These are phyloP conservation scores for Wallacemonas sp. DNA, from an alignment of 208 protist genomes.

Conservation along the genomic window DNA sequence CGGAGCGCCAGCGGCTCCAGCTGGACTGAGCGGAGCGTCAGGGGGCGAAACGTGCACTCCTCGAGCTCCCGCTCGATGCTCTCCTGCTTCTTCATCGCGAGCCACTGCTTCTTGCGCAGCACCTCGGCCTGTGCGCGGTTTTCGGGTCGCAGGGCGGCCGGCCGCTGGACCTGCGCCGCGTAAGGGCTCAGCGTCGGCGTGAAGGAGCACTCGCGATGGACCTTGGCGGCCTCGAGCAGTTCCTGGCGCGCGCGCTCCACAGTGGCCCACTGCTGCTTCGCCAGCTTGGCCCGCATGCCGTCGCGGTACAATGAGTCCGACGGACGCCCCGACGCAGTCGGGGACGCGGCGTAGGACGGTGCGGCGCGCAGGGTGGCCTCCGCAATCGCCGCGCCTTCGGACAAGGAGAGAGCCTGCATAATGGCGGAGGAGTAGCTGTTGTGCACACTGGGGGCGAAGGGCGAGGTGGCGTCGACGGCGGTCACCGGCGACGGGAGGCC, in stretches of 20 bases:
- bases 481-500: slow-evolving; percentile 13
- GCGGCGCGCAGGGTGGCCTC: neutral
- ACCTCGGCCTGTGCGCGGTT: slow-evolving; percentile 69
- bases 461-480: slow-evolving; percentile 8
- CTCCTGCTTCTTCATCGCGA: slow-evolving; percentile 55
- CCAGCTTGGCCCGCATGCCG: slow-evolving; percentile 69
- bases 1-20: slow-evolving; percentile 37
- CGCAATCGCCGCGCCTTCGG: slow-evolving; percentile 36
- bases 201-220: slow-evolving; percentile 76
- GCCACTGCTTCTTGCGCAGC: slow-evolving; percentile 63
- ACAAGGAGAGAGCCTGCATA: slow-evolving; percentile 61
- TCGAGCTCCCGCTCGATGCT: slow-evolving; percentile 61
- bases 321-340: slow-evolving; percentile 4
- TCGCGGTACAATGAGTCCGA: slow-evolving; percentile 57
- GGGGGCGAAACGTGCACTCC: slow-evolving; percentile 82
- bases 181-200: slow-evolving; percentile 64
- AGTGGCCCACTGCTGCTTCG: slow-evolving; percentile 82
- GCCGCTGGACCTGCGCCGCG: slow-evolving; percentile 59
- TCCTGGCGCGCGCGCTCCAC: slow-evolving; percentile 71
- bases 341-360: neutral
- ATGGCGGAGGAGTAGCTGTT: slow-evolving; percentile 50
- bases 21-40: slow-evolving; percentile 57
- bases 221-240: slow-evolving; percentile 60
- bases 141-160: slow-evolving; percentile 63
- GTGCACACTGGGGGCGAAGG: slow-evolving; percentile 14